phyloP scores from a whole-genome alignment of 441 rosid species.

The Rhodomyrtus psidioides region DNA sequence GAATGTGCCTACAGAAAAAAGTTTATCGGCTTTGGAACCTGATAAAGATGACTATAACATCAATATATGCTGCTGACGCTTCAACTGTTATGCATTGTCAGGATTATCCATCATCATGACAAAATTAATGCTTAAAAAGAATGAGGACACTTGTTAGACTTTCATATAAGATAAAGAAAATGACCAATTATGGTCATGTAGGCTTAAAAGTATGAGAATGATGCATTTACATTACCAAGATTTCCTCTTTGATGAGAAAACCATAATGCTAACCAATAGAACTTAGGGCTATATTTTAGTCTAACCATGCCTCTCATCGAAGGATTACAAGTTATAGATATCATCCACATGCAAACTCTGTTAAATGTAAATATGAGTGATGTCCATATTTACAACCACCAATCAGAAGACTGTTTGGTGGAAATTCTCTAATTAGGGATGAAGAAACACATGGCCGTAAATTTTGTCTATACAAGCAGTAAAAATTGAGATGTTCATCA shows the following conservation, averaged over 20 bases:
- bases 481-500: background rate
- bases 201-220: background rate
- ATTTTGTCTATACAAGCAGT: background rate
- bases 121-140: background rate
- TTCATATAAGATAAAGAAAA: background rate
- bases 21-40: slow-evolving; percentile 91
- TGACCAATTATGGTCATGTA: background rate
- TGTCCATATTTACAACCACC: background rate
- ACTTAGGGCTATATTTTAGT: background rate
- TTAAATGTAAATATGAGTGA: background rate
- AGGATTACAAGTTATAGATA: background rate
- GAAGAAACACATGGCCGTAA: background rate
- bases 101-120: background rate
- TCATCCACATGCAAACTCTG: background rate
- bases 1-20: slow-evolving; percentile 70
- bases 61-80: slow-evolving; percentile 1
- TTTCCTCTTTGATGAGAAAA: background rate
- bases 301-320: background rate
- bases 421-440: background rate
- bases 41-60: slow-evolving; percentile 12
- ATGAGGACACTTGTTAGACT: background rate
- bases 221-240: background rate
- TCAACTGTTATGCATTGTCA: background rate
- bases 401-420: background rate
- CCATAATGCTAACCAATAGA: background rate